Percentiles rank a stretch among this genome's conserved stretches.
Conservation (phyloP, 306 rosid genomes). For the Quercus bicolor region DNA sequence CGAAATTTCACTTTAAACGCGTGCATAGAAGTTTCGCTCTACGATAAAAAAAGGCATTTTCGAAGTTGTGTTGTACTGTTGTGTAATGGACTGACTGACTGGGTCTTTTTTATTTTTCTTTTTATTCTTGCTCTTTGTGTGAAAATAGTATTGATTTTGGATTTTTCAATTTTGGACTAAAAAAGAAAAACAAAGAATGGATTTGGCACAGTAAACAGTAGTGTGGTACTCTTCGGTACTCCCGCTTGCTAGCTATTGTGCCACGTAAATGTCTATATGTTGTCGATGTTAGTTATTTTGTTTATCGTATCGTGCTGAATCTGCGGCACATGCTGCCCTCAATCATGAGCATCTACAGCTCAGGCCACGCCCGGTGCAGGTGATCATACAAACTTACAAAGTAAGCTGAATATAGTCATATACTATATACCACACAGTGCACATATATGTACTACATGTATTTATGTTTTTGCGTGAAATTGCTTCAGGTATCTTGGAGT, state of each 20-base stretch:
- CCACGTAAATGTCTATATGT: not conserved
- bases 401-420: too few relatives aligned
- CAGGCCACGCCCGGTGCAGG: constrained; percentile 17
- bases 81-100: not conserved
- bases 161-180: not conserved
- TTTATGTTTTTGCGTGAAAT: too few relatives aligned
- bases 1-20: constrained; percentile 55
- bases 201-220: not conserved
- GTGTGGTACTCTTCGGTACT: not conserved
- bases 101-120: too few relatives aligned
- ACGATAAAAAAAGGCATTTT: constrained; percentile 29
- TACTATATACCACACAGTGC: too few relatives aligned
- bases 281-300: not conserved
- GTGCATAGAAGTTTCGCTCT: constrained; percentile 42
- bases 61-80: not conserved
- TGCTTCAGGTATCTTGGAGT: too few relatives aligned
- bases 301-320: not conserved
- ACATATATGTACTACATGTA: too few relatives aligned
- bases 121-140: too few relatives aligned
- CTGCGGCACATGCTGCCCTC: constrained; percentile 34
- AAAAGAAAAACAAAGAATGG: not conserved
- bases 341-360: constrained; percentile 27
- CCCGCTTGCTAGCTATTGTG: not conserved
- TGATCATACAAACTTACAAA: constrained; percentile 15
- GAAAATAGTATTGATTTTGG: not conserved